Evolutionary conservation across 768 basidiomycete species (phyloP).

Genomic region (Agaricus blazei): DNA sequence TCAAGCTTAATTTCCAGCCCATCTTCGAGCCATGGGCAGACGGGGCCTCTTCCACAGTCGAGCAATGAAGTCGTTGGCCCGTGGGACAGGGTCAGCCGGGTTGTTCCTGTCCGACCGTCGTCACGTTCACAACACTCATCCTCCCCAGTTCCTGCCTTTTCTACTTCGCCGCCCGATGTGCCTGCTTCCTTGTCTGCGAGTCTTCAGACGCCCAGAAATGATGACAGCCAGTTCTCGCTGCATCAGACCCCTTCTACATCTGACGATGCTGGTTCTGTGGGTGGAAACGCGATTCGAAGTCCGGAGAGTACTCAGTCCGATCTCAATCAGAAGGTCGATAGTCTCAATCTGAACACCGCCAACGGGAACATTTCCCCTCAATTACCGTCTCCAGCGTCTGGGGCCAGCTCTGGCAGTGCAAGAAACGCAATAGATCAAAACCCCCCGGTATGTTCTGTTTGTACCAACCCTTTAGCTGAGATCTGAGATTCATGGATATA

Average conservation of each 20-base stretch:
- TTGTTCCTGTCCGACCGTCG: slow-evolving; percentile 9
- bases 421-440: slow-evolving; percentile 76
- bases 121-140: slow-evolving; percentile 29
- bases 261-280: slow-evolving; percentile 16
- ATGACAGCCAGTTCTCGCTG: slow-evolving; percentile 7
- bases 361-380: slow-evolving; percentile 64
- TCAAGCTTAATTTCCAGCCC: slow-evolving; percentile 19
- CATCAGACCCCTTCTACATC: slow-evolving; percentile 20
- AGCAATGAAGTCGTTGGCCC: slow-evolving; percentile 35
- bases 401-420: slow-evolving; percentile 44
- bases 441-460: slow-evolving; percentile 62
- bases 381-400: slow-evolving; percentile 71
- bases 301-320: slow-evolving; percentile 22
- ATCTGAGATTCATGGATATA: slow-evolving; percentile 20
- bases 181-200: slow-evolving; percentile 11
- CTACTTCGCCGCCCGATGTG: slow-evolving; percentile 1
- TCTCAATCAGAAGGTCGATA: slow-evolving; percentile 36
- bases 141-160: slow-evolving; percentile 19
- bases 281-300: slow-evolving; percentile 15
- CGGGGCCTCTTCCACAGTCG: slow-evolving; percentile 9
- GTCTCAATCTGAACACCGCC: slow-evolving; percentile 48
- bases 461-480: not conserved
- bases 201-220: slow-evolving; percentile 5
- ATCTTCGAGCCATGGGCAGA: slow-evolving; percentile 13
- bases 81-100: slow-evolving; percentile 34